Evolutionary conservation across 2,329 filamentous ascomycete species (phyloP).

Genomic region (Cytospora piceicola): DNA sequence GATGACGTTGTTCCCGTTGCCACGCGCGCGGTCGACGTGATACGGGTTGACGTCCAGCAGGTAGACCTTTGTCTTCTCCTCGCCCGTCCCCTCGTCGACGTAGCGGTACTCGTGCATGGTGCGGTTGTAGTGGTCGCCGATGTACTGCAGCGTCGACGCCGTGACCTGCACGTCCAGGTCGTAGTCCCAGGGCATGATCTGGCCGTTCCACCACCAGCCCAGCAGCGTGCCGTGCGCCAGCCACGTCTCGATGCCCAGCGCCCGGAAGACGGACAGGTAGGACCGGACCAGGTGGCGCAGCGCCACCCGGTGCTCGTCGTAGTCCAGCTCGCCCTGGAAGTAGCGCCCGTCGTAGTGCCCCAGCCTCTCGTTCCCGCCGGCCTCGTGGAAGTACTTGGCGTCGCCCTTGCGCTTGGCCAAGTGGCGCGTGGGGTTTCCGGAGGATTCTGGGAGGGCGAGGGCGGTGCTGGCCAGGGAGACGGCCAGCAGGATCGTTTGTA

Average conservation of each 20-base stretch:
- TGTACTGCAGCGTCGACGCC: constrained; percentile 64
- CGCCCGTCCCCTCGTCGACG: constrained; percentile 46
- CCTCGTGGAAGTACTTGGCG: constrained; percentile 69
- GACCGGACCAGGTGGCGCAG: constrained; percentile 75
- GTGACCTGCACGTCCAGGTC: constrained; percentile 83
- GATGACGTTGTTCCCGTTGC: constrained; percentile 77
- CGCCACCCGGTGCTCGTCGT: constrained; percentile 67
- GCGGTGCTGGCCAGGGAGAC: constrained; percentile 18
- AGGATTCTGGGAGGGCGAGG: constrained; percentile 14
- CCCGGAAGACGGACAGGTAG: constrained; percentile 70
- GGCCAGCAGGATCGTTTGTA: constrained; percentile 17
- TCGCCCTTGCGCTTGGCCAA: constrained; percentile 33
- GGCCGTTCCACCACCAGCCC: constrained; percentile 87
- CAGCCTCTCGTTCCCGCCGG: constrained; percentile 61
- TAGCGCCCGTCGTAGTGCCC: constrained; percentile 77
- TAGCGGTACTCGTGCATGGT: constrained; percentile 64
- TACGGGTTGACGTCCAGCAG: constrained; percentile 79
- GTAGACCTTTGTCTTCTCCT: constrained; percentile 55
- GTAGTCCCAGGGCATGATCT: constrained; percentile 82
- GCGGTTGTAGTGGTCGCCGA: constrained; percentile 70
- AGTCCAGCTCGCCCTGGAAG: constrained; percentile 65
- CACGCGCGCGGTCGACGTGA: constrained; percentile 62
- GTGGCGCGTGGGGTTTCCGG: background rate
- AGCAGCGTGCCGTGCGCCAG: constrained; percentile 82
- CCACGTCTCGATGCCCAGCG: constrained; percentile 77